Conservation (phyloP, 768 basidiomycete genomes). For the Kwoniella heveanensis region DNA sequence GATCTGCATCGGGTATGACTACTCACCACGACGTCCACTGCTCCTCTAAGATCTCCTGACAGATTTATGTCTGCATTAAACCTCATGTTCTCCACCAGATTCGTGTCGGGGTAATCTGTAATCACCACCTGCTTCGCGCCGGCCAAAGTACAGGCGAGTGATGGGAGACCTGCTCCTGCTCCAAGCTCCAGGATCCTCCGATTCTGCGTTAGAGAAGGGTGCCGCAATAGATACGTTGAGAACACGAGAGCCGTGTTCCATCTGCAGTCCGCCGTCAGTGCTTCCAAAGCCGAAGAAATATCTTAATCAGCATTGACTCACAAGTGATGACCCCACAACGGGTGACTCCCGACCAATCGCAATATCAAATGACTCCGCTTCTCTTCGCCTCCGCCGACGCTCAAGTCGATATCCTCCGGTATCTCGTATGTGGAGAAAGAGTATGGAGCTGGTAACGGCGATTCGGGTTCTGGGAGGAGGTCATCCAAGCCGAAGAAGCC, state of each 20-base stretch:
- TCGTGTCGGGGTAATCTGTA: slow-evolving; percentile 87
- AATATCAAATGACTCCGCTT: slow-evolving; percentile 31
- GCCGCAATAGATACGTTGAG: slow-evolving; percentile 42
- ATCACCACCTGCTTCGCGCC: slow-evolving; percentile 75
- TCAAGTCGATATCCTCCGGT: slow-evolving; percentile 27
- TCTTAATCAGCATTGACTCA: slow-evolving; percentile 17
- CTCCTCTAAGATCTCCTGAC: slow-evolving; percentile 14
- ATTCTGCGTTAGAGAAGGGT: slow-evolving; percentile 49
- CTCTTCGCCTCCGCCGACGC: slow-evolving; percentile 4
- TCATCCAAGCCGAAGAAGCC: slow-evolving; percentile 41
- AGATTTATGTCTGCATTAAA: slow-evolving; percentile 69
- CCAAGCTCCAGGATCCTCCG: slow-evolving; percentile 79
- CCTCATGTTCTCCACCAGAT: slow-evolving; percentile 72
- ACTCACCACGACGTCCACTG: slow-evolving; percentile 54
- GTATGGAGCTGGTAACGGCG: slow-evolving; percentile 46
- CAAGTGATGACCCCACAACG: slow-evolving; percentile 55
- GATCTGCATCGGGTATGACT: not conserved
- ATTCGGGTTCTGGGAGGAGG: slow-evolving; percentile 50
- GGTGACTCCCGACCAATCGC: slow-evolving; percentile 50
- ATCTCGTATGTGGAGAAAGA: slow-evolving; percentile 44
- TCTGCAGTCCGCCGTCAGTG: slow-evolving; percentile 21
- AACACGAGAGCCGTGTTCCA: slow-evolving; percentile 46
- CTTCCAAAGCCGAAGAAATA: no score
- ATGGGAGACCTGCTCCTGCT: slow-evolving; percentile 87
- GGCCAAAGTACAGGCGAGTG: slow-evolving; percentile 71